Conservation (phyloP, 495 filamentous ascomycete species). For the Daldinia decipiens region DNA sequence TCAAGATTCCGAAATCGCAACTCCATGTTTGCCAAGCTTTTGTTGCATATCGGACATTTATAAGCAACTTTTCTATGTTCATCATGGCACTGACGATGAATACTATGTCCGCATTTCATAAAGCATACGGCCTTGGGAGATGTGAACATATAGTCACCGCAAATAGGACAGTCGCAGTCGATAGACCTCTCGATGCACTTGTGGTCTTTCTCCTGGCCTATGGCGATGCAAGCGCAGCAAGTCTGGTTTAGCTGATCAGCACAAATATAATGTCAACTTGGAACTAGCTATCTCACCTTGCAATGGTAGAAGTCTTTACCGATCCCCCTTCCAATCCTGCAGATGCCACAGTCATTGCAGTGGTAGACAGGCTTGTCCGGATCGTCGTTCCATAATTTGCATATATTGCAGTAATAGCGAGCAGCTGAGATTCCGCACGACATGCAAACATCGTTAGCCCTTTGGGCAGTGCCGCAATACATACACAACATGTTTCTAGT, state of each 20-base stretch:
- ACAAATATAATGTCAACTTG: neutral
- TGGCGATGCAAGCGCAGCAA: conserved; percentile 90
- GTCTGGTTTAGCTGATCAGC: conserved; percentile 63
- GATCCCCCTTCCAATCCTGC: conserved; percentile 86
- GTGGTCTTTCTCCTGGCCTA: conserved; percentile 78
- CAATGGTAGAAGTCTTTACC: conserved; percentile 98
- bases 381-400: conserved; percentile 98
- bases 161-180: conserved; percentile 98
- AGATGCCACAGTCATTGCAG: conserved; percentile 96
- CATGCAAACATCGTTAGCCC: conserved; percentile 78
- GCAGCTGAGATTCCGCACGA: conserved; percentile 80
- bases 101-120: conserved; percentile 95
- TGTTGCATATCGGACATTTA: conserved; percentile 93
- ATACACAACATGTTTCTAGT: conserved; percentile 99
- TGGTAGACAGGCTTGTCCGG: conserved; percentile 93
- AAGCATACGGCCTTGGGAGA: conserved; percentile 89
- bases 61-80: conserved; percentile 88
- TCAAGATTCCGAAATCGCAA: conserved; percentile 90
- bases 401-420: conserved; percentile 94
- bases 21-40: conserved; percentile 96
- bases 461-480: conserved; percentile 88
- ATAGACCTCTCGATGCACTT: conserved; percentile 94
- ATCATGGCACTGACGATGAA: conserved; percentile 86
- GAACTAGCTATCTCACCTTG: conserved; percentile 71
- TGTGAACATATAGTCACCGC: conserved; percentile 97